Percentiles rank a stretch among this genome's conserved stretches.
Evolutionary conservation across 2,329 filamentous ascomycete genomes (phyloP).

Genomic region (Penicillium concentricum): DNA sequence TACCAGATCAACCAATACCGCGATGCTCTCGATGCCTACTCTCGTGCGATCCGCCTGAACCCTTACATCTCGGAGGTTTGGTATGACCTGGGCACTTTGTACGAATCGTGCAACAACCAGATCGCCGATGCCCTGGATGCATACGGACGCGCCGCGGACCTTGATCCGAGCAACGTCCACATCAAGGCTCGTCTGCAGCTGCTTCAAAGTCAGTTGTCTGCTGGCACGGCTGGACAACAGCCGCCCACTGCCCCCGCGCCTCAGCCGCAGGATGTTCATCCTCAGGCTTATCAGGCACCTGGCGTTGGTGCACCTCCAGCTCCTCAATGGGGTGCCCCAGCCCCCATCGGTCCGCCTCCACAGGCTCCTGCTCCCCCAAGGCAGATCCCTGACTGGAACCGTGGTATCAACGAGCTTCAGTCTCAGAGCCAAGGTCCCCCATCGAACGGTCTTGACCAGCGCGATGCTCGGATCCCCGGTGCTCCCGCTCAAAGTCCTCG

Average conservation of each 20-base stretch:
- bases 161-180: slow-evolving; percentile 89
- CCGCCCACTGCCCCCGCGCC: slow-evolving; percentile 69
- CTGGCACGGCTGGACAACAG: slow-evolving; percentile 59
- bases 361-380: slow-evolving; percentile 65
- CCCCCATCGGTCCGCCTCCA: slow-evolving; percentile 48
- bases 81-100: slow-evolving; percentile 97
- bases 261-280: slow-evolving; percentile 89
- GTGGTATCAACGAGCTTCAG: slow-evolving; percentile 75
- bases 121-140: slow-evolving; percentile 94
- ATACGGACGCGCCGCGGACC: slow-evolving; percentile 88
- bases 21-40: slow-evolving; percentile 96
- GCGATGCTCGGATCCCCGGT: slow-evolving; percentile 67
- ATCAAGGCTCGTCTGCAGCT: slow-evolving; percentile 94
- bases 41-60: slow-evolving; percentile 90
- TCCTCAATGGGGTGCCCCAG: slow-evolving; percentile 84
- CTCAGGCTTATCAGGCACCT: slow-evolving; percentile 83
- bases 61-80: slow-evolving; percentile 98
- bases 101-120: slow-evolving; percentile 99
- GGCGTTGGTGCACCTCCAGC: slow-evolving; percentile 80
- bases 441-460: slow-evolving; percentile 78
- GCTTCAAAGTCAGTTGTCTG: slow-evolving; percentile 73
- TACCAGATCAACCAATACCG: slow-evolving; percentile 99
- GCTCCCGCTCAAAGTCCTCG: slow-evolving; percentile 74
- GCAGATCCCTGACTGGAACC: slow-evolving; percentile 60
- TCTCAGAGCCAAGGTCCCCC: slow-evolving; percentile 52